Conservation (phyloP, 441 rosid genomes). For the Geranium incanum region DNA sequence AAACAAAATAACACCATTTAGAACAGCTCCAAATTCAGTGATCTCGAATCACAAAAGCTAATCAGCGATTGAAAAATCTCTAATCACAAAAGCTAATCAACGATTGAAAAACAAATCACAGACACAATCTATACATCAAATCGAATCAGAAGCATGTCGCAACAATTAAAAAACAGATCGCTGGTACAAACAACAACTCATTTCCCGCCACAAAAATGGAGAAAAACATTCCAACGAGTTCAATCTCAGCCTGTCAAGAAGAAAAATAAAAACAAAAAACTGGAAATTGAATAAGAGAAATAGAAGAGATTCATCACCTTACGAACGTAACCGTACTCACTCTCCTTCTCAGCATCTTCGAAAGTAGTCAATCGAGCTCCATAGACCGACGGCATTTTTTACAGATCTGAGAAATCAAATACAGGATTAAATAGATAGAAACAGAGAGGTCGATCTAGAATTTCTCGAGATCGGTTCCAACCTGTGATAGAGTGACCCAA, state of each 20-base stretch:
- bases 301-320: slow-evolving; percentile 43
- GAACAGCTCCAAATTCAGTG: not conserved
- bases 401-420: not conserved
- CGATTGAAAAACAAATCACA: not conserved
- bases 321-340: slow-evolving; percentile 97
- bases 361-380: slow-evolving; percentile 86
- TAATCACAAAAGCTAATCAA: not conserved
- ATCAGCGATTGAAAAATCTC: not conserved
- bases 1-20: not conserved
- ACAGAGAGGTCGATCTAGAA: not conserved
- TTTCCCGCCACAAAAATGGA: not conserved
- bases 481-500: not conserved
- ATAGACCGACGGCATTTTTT: slow-evolving; percentile 77
- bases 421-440: not conserved
- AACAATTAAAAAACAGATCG: not conserved
- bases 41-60: not conserved
- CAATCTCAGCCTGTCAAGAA: not conserved
- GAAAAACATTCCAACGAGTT: not conserved
- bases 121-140: not conserved
- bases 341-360: slow-evolving; percentile 96
- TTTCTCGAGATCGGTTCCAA: not conserved
- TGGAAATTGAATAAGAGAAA: not conserved
- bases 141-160: not conserved
- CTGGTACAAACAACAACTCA: not conserved
- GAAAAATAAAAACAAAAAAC: not conserved